Base-by-base conservation (phyloP, 306 rosid species). In the Cyamopsis tetragonoloba region DNA sequence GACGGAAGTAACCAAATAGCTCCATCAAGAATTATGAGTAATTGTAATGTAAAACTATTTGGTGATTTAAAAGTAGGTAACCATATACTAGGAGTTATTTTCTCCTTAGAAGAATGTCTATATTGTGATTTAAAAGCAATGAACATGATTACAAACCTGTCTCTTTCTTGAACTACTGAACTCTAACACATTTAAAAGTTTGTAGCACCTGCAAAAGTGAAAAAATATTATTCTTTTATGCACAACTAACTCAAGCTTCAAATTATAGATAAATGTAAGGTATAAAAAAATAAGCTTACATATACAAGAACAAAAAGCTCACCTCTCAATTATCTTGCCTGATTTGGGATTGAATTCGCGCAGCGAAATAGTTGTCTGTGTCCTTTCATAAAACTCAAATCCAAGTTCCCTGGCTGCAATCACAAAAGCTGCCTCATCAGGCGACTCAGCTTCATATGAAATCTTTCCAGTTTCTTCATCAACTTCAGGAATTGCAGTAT, bases 351-450 rank as follows among this genome's bases (percentile, higher is more conserved):
- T 82, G 5, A 92, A 76, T 49, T 92, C 98, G 0, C 51, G 88
- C 51, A 92, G 24, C 1, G 79, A 76, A 64, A 92, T 87, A 81
- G 81, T 75, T 7, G 86, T 76, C 65, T 89, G 98, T 63, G 81
- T 82, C 80, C 98, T 84, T 61, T 83, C 93, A 24, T 81, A 81
- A 81, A 92, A 92, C 81, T 84, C 91, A 70, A 92, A 92, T 13
- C 98, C 98, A 15, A 89, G 79, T 76, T 92, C 96, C 65, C 88
- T 84, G 15, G 98, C 96, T 42, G 93, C 93, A 70, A 92, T 84
- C 71, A 92, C 89, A 70, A 92, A 92, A 77, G 98, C 96, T 18
- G 98, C 91, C 80, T 92, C 98, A 55, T 92, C 96, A 5, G 98
- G 98, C 39, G 96, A 92, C 79, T 92, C 98, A 3, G 96, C 96